phyloP scores from a whole-genome alignment of 148 eudicot species.

The Rhododendron ovatum region DNA sequence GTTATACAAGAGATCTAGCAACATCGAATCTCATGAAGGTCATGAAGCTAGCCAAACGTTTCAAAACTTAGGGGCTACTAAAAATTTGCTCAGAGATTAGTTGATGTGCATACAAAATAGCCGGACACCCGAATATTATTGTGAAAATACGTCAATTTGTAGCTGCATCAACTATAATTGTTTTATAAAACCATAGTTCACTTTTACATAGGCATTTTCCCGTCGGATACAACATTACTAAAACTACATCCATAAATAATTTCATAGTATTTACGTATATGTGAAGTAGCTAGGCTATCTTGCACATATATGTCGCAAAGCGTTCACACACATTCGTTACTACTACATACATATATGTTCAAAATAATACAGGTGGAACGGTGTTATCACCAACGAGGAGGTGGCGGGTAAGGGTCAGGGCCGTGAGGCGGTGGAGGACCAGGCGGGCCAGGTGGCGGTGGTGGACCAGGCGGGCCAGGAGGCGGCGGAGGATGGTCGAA shows the following conservation, averaged over 20 bases:
- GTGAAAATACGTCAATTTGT: too few species aligned
- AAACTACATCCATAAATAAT: background rate
- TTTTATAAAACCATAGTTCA: too few species aligned
- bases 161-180: too few species aligned
- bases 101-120: background rate
- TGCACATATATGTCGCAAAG: background rate
- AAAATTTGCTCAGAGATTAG: too few species aligned
- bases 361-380: background rate
- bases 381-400: background rate
- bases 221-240: background rate
- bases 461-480: constrained; percentile 3
- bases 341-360: background rate
- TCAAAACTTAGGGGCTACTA: too few species aligned
- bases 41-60: too few species aligned
- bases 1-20: too few species aligned
- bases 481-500: constrained; percentile 10
- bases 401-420: constrained; percentile 7
- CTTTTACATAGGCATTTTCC: background rate
- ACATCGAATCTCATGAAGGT: too few species aligned
- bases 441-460: constrained; percentile 12
- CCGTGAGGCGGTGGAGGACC: background rate
- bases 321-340: background rate
- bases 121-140: background rate
- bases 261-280: too few species aligned
- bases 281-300: too few species aligned